Conservation (phyloP, 768 basidiomycete species). For the Phylloporus scabripes region DNA sequence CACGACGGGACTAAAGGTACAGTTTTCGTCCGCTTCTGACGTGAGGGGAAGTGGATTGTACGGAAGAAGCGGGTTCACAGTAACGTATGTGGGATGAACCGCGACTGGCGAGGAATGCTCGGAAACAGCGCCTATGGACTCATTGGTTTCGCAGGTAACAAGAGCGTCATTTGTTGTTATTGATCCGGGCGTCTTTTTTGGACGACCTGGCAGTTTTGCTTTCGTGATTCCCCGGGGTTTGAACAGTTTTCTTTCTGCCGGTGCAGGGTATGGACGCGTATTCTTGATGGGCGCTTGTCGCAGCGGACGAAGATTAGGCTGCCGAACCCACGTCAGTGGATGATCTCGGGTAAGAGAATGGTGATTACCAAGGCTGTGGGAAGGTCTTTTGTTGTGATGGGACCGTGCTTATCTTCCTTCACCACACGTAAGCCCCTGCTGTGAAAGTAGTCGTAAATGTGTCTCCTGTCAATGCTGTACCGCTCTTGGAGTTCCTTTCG, state of each 20-base stretch:
- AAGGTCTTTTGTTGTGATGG: slow-evolving; percentile 27
- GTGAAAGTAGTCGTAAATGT: slow-evolving; percentile 79
- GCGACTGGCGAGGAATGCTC: slow-evolving; percentile 7
- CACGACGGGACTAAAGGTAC: slow-evolving; percentile 13
- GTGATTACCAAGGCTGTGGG: slow-evolving; percentile 19
- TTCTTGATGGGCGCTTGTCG: slow-evolving; percentile 24
- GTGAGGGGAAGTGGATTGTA: neutral
- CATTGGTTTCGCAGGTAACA: slow-evolving; percentile 7
- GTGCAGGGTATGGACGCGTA: slow-evolving; percentile 11
- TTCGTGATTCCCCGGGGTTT: slow-evolving; percentile 29
- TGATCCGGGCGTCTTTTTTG: slow-evolving; percentile 17
- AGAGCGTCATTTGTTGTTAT: slow-evolving; percentile 5
- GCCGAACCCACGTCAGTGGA: slow-evolving; percentile 6
- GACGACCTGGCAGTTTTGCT: slow-evolving; percentile 27
- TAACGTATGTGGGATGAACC: slow-evolving; percentile 8
- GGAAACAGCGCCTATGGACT: slow-evolving; percentile 7
- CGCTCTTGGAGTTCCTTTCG: slow-evolving; percentile 68
- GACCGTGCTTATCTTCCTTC: slow-evolving; percentile 56
- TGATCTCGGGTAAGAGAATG: slow-evolving; percentile 6
- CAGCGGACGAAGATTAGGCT: slow-evolving; percentile 31
- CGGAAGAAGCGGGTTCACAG: slow-evolving; percentile 27
- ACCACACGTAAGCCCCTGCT: slow-evolving; percentile 55
- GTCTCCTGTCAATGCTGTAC: slow-evolving; percentile 64
- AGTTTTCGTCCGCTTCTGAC: slow-evolving; percentile 3
- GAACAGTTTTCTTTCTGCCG: slow-evolving; percentile 11